Percentiles rank a stretch among this genome's conserved stretches.
These are phyloP conservation scores for Leishmania major DNA, from an alignment of 208 protist species.

Conservation along the genomic window DNA sequence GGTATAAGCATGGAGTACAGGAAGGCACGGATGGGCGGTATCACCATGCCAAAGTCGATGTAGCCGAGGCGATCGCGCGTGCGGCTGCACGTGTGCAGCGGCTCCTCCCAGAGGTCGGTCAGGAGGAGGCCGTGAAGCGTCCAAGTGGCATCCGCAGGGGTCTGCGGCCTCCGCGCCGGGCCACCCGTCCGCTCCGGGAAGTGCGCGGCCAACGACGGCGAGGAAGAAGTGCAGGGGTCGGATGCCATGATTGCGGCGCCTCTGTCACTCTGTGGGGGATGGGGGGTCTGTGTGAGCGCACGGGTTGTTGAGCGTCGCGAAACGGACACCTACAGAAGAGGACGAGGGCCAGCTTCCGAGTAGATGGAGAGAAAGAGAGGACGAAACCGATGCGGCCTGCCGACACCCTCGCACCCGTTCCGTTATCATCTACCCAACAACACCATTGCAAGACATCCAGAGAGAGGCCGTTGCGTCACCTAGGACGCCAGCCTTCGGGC, in stretches of 20 bases:
- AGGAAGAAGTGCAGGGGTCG: background rate
- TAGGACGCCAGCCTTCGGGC: background rate
- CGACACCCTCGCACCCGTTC: background rate
- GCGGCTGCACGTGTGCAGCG: constrained; percentile 71
- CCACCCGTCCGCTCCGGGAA: constrained; percentile 12
- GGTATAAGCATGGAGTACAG: constrained; percentile 79
- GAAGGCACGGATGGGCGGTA: constrained; percentile 76
- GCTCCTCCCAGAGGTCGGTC: constrained; percentile 80
- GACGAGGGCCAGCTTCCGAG: constrained; percentile 7
- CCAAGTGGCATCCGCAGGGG: background rate
- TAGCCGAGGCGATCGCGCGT: constrained; percentile 73
- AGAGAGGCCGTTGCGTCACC: background rate
- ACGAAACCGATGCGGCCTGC: background rate
- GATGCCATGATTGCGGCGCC: background rate
- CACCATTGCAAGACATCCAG: background rate
- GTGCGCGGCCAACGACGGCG: constrained; percentile 10
- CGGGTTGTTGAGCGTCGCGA: background rate
- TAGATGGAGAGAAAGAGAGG: background rate
- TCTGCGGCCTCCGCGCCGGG: background rate
- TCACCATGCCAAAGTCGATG: constrained; percentile 90
- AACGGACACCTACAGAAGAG: background rate
- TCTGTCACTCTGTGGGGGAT: background rate
- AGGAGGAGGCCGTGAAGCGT: constrained; percentile 43
- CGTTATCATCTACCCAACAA: background rate
- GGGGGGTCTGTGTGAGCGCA: background rate